Base-by-base conservation (phyloP, 2,329 filamentous ascomycete species). In the Albophoma yamanashiensis region DNA sequence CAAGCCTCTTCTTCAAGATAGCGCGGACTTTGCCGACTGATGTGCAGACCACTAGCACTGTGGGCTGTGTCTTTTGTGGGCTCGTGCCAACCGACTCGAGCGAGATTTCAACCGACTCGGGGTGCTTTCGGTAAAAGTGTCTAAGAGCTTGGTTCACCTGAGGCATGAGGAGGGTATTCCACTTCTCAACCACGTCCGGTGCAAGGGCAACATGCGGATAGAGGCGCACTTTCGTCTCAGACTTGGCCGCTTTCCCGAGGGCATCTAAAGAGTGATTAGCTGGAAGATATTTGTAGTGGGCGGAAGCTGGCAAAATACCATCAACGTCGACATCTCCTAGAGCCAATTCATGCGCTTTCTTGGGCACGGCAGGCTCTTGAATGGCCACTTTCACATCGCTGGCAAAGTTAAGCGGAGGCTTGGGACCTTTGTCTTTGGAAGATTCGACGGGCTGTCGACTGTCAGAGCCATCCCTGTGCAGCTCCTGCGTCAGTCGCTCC, bases 71-170 rank as follows among this genome's bases (percentile, higher is more conserved):
- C 59, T 82, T 84, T 42, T 85, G 79, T 7, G 84, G 79, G 3
- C 84, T 85, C 58, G 89, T 85, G 22, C 89, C 89, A 47, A 92
- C 85, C 0, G 86, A 88, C 62, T 91, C 85, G 1, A 93, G 82
- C 12, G 88, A 89, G 47, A 93, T 91, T 67, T 90, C 89, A 40
- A 91, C 85, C 0, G 89, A 90, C 69, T 93, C 89, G 0, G 86
- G 82, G 57, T 90, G 82, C 65, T 89, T 89, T 64, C 83, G 83
- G 67, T 92, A 86, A 62, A 89, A 90, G 57, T 84, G 81, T 27
- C 86, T 83, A 20, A 92, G 79, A 1, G 89, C 83, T 22, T 84
- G 79, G 69, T 91, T 89, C 62, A 93, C 83, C 62, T 89, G 86
- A 1, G 87, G 87, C 77, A 91, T 89, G 60, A 91, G 74, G 3